Evolutionary conservation across 139 green algal genomes (phyloP).

Genomic region (Chlamydomonas eustigma): DNA sequence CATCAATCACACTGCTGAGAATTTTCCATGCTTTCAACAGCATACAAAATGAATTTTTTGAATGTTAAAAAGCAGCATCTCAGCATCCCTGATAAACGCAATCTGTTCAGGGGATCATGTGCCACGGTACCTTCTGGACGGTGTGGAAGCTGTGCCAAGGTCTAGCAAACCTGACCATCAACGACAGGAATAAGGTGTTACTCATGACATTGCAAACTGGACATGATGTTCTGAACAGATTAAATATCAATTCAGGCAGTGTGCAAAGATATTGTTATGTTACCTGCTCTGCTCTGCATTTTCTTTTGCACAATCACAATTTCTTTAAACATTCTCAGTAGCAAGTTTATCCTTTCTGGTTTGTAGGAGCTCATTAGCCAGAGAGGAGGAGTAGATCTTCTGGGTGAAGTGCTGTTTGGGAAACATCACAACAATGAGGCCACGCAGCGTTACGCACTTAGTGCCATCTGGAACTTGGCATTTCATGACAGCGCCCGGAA

Average conservation of each 20-base stretch:
- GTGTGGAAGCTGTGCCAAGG: conserved; percentile 54
- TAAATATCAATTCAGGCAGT: no score
- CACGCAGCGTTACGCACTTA: conserved; percentile 33
- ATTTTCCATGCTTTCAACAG: no score
- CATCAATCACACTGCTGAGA: no score
- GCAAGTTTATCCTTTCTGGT: neutral
- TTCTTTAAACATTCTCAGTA: neutral
- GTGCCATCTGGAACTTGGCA: conserved; percentile 50
- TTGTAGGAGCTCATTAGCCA: neutral
- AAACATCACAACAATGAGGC: conserved; percentile 44
- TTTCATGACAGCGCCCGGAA: conserved; percentile 34
- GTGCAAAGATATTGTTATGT: no score
- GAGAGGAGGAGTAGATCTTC: conserved; percentile 21
- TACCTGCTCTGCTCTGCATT: neutral
- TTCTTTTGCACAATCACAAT: neutral
- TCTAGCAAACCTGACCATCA: conserved; percentile 35
- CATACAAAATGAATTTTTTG: no score
- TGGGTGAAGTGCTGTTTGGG: conserved; percentile 30
- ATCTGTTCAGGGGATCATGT: conserved; percentile 26
- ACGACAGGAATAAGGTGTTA: conserved; percentile 46
- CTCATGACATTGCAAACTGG: no score
- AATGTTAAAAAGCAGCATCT: no score
- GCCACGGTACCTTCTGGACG: conserved; percentile 44
- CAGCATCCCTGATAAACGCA: no score
- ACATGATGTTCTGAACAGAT: no score